Base-by-base conservation (phyloP, 208 protist genomes). In the Acanthamoeba comandoni region DNA sequence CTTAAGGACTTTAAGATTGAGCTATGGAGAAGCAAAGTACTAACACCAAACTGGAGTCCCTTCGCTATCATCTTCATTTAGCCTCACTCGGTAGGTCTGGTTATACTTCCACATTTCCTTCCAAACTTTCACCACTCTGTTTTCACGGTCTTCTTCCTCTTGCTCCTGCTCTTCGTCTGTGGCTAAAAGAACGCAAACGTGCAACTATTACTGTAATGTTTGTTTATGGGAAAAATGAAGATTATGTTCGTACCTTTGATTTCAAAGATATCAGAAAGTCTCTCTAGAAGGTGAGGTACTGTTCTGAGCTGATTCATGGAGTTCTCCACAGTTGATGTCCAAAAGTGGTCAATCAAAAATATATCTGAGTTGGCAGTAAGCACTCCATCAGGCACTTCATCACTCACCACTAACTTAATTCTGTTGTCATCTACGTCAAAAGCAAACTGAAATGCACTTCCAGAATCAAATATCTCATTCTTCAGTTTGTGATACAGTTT, bases 91-190 rank as follows among this genome's bases (percentile, higher is more conserved):
- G 43, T 88, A 88, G 58, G 80, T 88, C 43, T 88, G 80, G 80
- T 88, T 88, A 60, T 60, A 70, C 80, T 70, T 88, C 80, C 80
- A 88, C 80, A 88, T 88, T 12, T 51, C 39, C 53, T 49, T 70
- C 80, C 80, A 88, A 19, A 88, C 60, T n/a, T 88, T 43, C 26
- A 71, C 80, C 13, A 88, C 80, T 35, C 51, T 39, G 39, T 4
- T 43, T 51, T 88, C 80, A 11, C 39, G 24, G 31, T 88, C 80
- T 0, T 24, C 57, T 9, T 2, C 58, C 80, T 69, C 80, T 12
- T 88, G 58, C 55, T 19, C 17, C 55, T 62, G 55, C 55, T 62
- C n/a, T 62, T n/a, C 17, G 55, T 15, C 55, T 62, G 55, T 62
- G 55, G n/a, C n/a, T n/a, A n/a, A n/a, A n/a, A n/a, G n/a, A n/a